Conservation (phyloP, 2,329 filamentous ascomycete species). For the Cladobotryum protrusum region DNA sequence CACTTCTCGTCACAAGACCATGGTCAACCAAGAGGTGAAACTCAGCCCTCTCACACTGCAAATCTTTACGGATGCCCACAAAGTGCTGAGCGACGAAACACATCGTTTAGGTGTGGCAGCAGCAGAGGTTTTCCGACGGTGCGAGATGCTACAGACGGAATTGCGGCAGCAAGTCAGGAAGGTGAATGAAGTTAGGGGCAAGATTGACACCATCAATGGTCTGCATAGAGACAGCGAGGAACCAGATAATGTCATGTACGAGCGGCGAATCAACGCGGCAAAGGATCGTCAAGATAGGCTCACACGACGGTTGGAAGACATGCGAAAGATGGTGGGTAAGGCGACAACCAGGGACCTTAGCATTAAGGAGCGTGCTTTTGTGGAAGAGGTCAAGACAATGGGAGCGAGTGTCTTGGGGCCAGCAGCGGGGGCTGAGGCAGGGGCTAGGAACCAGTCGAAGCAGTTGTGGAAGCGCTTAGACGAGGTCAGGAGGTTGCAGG, state of each 20-base stretch:
- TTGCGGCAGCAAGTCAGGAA: slow-evolving; percentile 61
- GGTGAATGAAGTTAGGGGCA: slow-evolving; percentile 57
- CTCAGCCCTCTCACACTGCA: slow-evolving; percentile 65
- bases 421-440: slow-evolving; percentile 19
- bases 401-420: slow-evolving; percentile 43
- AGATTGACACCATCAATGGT: slow-evolving; percentile 57
- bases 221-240: slow-evolving; percentile 42
- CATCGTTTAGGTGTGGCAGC: slow-evolving; percentile 62
- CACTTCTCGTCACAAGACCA: slow-evolving; percentile 53
- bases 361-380: slow-evolving; percentile 40
- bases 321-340: slow-evolving; percentile 42
- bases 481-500: slow-evolving; percentile 47
- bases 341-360: slow-evolving; percentile 37
- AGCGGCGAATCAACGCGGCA: slow-evolving; percentile 50
- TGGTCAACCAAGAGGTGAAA: slow-evolving; percentile 61
- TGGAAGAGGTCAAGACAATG: slow-evolving; percentile 46
- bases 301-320: slow-evolving; percentile 51
- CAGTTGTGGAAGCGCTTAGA: slow-evolving; percentile 52
- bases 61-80: slow-evolving; percentile 67
- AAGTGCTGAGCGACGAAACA: slow-evolving; percentile 63
- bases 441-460: slow-evolving; percentile 36
- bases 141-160: slow-evolving; percentile 61
- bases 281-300: slow-evolving; percentile 52
- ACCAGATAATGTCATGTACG: slow-evolving; percentile 50
- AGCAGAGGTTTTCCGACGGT: slow-evolving; percentile 66